Conservation (phyloP, 805 yeast genomes). For the Kluyveromyces siamensis region DNA sequence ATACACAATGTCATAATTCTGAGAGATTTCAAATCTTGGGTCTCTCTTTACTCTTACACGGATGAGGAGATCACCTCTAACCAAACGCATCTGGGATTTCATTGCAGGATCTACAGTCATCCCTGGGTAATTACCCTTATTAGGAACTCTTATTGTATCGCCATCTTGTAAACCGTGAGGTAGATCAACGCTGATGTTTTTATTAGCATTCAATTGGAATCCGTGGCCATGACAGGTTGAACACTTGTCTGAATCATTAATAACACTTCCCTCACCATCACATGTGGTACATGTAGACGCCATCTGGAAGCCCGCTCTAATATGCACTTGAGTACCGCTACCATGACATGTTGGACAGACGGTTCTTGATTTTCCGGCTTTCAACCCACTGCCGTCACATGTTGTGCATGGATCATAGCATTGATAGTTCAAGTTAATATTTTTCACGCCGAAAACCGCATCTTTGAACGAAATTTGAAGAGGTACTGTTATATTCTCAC, state of each 20-base stretch:
- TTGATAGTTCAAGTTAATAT: constrained; percentile 56
- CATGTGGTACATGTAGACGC: constrained; percentile 85
- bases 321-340: constrained; percentile 81
- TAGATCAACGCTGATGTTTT: constrained; percentile 70
- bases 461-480: constrained; percentile 75
- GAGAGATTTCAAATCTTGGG: constrained; percentile 54
- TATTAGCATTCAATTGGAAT: constrained; percentile 48
- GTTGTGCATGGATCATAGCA: constrained; percentile 69
- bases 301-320: constrained; percentile 93
- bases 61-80: constrained; percentile 82
- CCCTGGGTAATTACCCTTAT: constrained; percentile 86
- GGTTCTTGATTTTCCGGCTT: constrained; percentile 54
- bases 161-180: constrained; percentile 90
- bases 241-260: constrained; percentile 65
- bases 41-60: constrained; percentile 74
- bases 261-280: constrained; percentile 78
- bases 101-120: constrained; percentile 53
- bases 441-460: constrained; percentile 69
- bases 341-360: constrained; percentile 90
- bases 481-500: constrained; percentile 78
- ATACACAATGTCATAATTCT: constrained; percentile 52
- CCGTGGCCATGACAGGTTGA: constrained; percentile 83
- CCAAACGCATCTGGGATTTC: constrained; percentile 42
- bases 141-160: constrained; percentile 69
- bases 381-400: constrained; percentile 82